Conservation (phyloP, 306 rosid genomes). For the Lathyrus aphaca region DNA sequence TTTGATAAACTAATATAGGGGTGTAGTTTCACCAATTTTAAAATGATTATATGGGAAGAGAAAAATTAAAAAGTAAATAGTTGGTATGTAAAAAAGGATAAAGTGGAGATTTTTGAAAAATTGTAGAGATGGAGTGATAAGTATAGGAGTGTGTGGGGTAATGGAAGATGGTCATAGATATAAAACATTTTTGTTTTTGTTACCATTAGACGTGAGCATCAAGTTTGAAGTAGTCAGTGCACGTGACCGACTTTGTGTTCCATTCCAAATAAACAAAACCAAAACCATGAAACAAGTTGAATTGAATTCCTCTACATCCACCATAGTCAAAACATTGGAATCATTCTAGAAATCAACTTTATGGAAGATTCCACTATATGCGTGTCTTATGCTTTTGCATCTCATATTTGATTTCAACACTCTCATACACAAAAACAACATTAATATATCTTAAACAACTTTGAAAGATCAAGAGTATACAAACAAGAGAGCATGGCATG, state of each 20-base stretch:
- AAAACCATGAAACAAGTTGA: conserved; percentile 29
- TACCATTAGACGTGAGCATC: background rate
- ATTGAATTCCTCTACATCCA: conserved; percentile 34
- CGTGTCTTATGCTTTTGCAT: conserved; percentile 42
- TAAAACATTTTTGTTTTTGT: background rate
- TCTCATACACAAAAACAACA: background rate
- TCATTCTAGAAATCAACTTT: conserved; percentile 44
- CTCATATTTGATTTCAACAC: conserved; percentile 30
- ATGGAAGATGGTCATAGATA: conserved; percentile 19
- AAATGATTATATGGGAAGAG: too few relatives aligned
- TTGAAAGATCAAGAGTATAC: background rate
- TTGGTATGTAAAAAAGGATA: too few relatives aligned
- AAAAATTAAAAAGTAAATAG: too few relatives aligned
- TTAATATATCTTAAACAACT: background rate
- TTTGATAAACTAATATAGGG: too few relatives aligned
- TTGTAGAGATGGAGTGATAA: too few relatives aligned
- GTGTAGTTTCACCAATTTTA: too few relatives aligned
- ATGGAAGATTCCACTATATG: conserved; percentile 29
- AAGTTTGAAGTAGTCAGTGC: conserved; percentile 43
- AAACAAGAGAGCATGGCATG: conserved; percentile 52
- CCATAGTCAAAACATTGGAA: conserved; percentile 40
- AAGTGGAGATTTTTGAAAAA: too few relatives aligned
- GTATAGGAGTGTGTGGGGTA: too few relatives aligned
- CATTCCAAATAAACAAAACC: conserved; percentile 20
- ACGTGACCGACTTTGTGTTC: conserved; percentile 21